Base-by-base conservation (phyloP, 495 filamentous ascomycete genomes). In the Penicillium steckii region DNA sequence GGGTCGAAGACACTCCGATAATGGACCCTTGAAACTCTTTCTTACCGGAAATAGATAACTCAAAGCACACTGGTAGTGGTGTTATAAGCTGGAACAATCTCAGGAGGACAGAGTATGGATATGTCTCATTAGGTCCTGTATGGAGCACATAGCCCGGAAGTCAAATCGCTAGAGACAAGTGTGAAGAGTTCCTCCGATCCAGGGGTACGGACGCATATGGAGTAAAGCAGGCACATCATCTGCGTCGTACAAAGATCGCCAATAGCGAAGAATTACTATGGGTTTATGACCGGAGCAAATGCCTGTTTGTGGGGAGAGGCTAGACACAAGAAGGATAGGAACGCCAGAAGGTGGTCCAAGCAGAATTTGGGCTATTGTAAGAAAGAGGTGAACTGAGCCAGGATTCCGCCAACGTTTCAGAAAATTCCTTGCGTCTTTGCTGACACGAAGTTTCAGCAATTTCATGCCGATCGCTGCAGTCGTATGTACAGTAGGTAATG, bases 401-500 rank as follows among this genome's bases (percentile, higher is more conserved):
- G 61, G 43, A 62, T 52, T 54, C 59, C 53, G 44, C 55, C 53
- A 43, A 48, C 41, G 62, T 65, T 65, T 65, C 62, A 59, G 62
- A 52, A 50, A 37, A 44, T 45, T 52, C 53, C 52, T 58, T 59
- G 58, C 57, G 45, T 56, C n/a, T n/a, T 46, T 38, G 50, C 17
- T 23, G 24, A 44, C 27, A 44, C 40, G 35, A 33, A 55, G 55
- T 61, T 64, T 64, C 60, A 63, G 45, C 46, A 55, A 15, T 32
- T 47, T 32, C 18, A 25, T 44, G 54, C 43, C 59, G 61, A 64
- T 64, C 61, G 43, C 58, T 48, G 45, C 50, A 55, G 52, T 30
- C 30, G 56, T 42, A 52, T n/a, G n/a, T n/a, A n/a, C n/a, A n/a
- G n/a, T n/a, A n/a, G n/a, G n/a, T n/a, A n/a, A n/a, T n/a, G n/a